These are phyloP conservation scores for Penicillium sp. DNA, from an alignment of 2,329 filamentous ascomycete species.

Conservation along the genomic window DNA sequence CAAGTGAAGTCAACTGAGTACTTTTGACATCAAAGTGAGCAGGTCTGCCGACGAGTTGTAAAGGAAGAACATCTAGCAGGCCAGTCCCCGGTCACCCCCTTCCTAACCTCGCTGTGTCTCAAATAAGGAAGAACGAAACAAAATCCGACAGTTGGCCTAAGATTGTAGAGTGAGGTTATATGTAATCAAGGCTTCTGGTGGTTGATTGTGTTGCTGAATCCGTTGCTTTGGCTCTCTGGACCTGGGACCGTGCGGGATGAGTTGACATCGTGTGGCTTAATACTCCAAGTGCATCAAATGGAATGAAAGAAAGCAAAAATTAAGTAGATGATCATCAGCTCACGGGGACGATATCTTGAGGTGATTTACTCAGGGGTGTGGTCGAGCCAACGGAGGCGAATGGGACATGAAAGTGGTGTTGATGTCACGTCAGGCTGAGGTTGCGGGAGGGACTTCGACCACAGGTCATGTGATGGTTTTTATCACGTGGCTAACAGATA, in stretches of 20 bases:
- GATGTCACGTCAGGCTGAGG: constrained; percentile 17
- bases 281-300: neutral
- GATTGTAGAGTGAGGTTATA: neutral
- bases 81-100: neutral
- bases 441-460: neutral
- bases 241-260: constrained; percentile 8
- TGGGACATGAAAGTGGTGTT: constrained; percentile 10
- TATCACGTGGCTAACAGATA: neutral
- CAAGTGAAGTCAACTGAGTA: neutral
- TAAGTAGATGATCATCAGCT: neutral
- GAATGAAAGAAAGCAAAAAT: neutral
- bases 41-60: neutral
- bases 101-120: neutral
- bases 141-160: neutral
- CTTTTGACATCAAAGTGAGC: neutral
- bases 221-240: neutral
- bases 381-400: neutral
- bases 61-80: neutral
- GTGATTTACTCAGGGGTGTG: neutral
- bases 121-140: neutral
- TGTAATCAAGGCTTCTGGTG: neutral
- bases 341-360: neutral
- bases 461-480: neutral
- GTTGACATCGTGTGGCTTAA: constrained; percentile 6
- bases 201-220: neutral